Conservation (phyloP, 345 rosid genomes). For the Ricinus communis region DNA sequence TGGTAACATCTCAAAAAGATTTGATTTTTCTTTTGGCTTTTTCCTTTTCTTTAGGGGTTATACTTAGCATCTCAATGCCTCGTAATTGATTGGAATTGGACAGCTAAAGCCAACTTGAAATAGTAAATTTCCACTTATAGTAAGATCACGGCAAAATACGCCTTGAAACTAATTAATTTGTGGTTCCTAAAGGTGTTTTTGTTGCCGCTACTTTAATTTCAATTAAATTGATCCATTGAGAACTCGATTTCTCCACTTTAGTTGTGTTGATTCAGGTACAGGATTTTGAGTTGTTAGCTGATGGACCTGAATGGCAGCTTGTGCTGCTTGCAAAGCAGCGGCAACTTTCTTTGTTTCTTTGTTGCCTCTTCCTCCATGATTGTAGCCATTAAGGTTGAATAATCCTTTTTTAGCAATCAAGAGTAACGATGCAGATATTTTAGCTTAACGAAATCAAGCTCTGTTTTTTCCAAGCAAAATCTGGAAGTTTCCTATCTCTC, state of each 20-base stretch:
- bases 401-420: constrained; percentile 84
- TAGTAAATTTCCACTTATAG: constrained; percentile 69
- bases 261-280: constrained; percentile 28
- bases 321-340: constrained; percentile 45
- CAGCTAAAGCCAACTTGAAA: constrained; percentile 74
- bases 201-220: constrained; percentile 18
- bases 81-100: constrained; percentile 75
- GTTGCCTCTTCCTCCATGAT: constrained; percentile 68
- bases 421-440: constrained; percentile 75
- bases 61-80: constrained; percentile 79
- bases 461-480: constrained; percentile 95
- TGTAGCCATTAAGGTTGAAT: constrained; percentile 52
- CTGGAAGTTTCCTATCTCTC: constrained; percentile 86
- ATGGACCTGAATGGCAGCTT: constrained; percentile 45
- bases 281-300: constrained; percentile 35
- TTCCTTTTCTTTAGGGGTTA: not conserved
- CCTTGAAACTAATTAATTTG: constrained; percentile 59
- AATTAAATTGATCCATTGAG: constrained; percentile 16
- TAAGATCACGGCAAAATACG: constrained; percentile 89
- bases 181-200: constrained; percentile 21
- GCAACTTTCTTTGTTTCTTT: constrained; percentile 55
- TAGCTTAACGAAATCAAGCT: constrained; percentile 66
- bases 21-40: not conserved
- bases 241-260: constrained; percentile 19
- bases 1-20: constrained; percentile 30